Evolutionary conservation across 495 filamentous ascomycete species (phyloP).

Genomic region (Penicillium arizonense): DNA sequence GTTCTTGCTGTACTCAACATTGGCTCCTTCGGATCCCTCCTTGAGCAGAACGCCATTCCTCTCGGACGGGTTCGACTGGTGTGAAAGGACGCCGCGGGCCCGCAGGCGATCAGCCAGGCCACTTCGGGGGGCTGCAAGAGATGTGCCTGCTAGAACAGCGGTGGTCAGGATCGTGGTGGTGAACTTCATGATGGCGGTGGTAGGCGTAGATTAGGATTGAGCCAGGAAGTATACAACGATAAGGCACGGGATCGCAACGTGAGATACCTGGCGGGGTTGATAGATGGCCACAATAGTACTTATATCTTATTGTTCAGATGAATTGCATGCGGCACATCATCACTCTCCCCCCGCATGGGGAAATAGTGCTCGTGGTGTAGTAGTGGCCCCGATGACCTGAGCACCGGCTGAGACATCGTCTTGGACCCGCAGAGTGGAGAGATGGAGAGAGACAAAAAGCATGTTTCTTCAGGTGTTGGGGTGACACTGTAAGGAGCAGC

Average conservation of each 20-base stretch:
- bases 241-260: not conserved
- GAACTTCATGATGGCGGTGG: slow-evolving; percentile 28
- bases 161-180: slow-evolving; percentile 18
- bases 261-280: not conserved
- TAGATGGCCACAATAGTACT: not conserved
- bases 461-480: not conserved
- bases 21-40: slow-evolving; percentile 9
- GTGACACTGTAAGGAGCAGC: not conserved
- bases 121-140: slow-evolving; percentile 28
- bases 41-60: slow-evolving; percentile 18
- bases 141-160: slow-evolving; percentile 19
- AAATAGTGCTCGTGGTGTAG: slow-evolving; percentile 10
- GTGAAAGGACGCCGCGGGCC: slow-evolving; percentile 23
- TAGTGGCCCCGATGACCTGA: slow-evolving; percentile 1
- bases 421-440: slow-evolving; percentile 4
- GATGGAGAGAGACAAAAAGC: not conserved
- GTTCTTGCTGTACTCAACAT: slow-evolving; percentile 54
- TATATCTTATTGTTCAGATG: slow-evolving; percentile 8
- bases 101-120: slow-evolving; percentile 28
- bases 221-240: not conserved
- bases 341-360: slow-evolving; percentile 21
- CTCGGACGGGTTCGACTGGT: slow-evolving; percentile 23
- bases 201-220: too few species aligned
- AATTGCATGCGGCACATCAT: slow-evolving; percentile 20
- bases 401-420: slow-evolving; percentile 5